Percentiles rank a stretch among this genome's conserved stretches.
phyloP scores from a whole-genome alignment of 2,329 filamentous ascomycete genomes.

The Lasiodiplodia citricola region DNA sequence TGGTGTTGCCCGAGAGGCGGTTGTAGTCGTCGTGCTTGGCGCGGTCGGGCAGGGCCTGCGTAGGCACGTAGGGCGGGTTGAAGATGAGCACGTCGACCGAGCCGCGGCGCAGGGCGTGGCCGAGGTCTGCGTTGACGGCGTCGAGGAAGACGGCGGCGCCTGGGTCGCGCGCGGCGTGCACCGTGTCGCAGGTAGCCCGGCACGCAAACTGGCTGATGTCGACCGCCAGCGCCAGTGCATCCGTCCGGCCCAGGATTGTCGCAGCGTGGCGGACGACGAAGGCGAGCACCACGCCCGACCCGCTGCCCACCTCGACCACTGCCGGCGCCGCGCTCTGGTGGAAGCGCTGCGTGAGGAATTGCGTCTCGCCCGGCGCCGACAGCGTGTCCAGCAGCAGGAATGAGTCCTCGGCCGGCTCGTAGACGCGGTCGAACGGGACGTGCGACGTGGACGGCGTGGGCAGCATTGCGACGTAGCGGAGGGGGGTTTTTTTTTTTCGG shows the following conservation, averaged over 20 bases:
- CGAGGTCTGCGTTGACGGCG: constrained; percentile 73
- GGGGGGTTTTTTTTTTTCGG: no score
- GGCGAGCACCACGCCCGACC: constrained; percentile 91
- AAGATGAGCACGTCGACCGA: constrained; percentile 86
- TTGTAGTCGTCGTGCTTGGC: constrained; percentile 44
- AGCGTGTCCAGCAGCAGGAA: constrained; percentile 93
- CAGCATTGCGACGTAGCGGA: constrained; percentile 64
- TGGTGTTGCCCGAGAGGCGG: constrained; percentile 30
- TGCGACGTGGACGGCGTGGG: constrained; percentile 94
- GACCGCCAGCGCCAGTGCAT: constrained; percentile 74
- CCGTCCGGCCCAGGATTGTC: constrained; percentile 72
- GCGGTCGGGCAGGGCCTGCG: constrained; percentile 70
- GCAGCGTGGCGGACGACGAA: constrained; percentile 80
- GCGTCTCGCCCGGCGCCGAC: constrained; percentile 70
- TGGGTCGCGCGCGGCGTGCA: constrained; percentile 51
- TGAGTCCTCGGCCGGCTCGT: constrained; percentile 95
- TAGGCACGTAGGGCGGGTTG: constrained; percentile 97
- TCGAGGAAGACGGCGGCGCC: constrained; percentile 61
- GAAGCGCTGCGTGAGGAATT: constrained; percentile 73
- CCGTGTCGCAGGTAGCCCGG: constrained; percentile 73
- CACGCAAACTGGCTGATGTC: constrained; percentile 90
- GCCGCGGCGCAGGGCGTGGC: constrained; percentile 61
- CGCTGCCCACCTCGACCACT: constrained; percentile 84
- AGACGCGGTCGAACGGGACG: constrained; percentile 85
- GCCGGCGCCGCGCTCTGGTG: constrained; percentile 50